A percentile compares a stretch with the other conserved stretches of the same genome.
phyloP scores from a whole-genome alignment of 2,329 filamentous ascomycete species.

The Fusarium heterosporum region DNA sequence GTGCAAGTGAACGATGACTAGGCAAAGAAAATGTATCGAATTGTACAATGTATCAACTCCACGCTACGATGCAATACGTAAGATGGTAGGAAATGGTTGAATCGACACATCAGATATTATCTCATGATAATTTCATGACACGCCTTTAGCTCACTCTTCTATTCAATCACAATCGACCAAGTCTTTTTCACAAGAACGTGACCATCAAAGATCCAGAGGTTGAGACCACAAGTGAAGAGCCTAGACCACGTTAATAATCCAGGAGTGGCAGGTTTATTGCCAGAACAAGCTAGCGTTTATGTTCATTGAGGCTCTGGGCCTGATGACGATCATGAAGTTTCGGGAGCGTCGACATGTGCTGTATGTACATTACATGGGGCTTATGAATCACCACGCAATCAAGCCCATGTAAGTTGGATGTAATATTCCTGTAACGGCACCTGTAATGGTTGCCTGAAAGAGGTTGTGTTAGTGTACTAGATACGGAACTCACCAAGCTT shows the following conservation, averaged over 20 bases:
- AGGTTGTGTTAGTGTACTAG: neutral
- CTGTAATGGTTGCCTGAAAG: slow-evolving; percentile 17
- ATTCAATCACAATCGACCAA: slow-evolving; percentile 4
- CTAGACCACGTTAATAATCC: slow-evolving; percentile 14
- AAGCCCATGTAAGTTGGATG: neutral
- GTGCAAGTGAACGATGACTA: neutral
- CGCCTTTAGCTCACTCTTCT: neutral
- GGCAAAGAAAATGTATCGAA: neutral
- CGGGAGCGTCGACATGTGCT: neutral
- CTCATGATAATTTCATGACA: slow-evolving; percentile 9
- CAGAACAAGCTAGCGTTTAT: slow-evolving; percentile 28
- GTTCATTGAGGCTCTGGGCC: slow-evolving; percentile 33
- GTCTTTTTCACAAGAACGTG: slow-evolving; percentile 12
- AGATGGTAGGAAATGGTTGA: neutral
- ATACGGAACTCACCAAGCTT: neutral
- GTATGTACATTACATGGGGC: slow-evolving; percentile 8
- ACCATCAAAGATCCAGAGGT: slow-evolving; percentile 6
- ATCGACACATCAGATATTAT: neutral
- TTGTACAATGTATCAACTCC: neutral
- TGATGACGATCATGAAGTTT: slow-evolving; percentile 41
- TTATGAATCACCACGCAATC: slow-evolving; percentile 28
- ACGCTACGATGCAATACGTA: neutral
- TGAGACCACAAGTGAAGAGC: neutral
- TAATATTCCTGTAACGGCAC: neutral
- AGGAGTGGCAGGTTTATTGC: slow-evolving; percentile 1